Evolutionary conservation across 768 basidiomycete species (phyloP), one percentile per base, ranked within the genome.

Genomic region (Leucosporidium yakuticum): DNA sequence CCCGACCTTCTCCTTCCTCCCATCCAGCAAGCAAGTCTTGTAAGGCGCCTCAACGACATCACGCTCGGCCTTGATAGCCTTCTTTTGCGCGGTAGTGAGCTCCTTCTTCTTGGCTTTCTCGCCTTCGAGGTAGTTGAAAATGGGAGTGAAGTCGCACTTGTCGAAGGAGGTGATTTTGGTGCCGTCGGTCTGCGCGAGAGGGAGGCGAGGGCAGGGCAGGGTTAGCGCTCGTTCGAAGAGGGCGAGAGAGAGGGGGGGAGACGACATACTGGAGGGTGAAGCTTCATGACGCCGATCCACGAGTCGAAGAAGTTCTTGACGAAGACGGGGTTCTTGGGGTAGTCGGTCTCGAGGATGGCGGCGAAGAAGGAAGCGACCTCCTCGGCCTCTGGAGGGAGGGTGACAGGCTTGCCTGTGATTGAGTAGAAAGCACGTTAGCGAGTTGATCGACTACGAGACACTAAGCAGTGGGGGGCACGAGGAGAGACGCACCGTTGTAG

Each of bases 341-440:
- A 94, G 69, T 93, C 90, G 11, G 90, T 90, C 78, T 93, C 92
- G 48, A 98, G 76, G 83, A 98, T 85, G 25, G 92, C 90, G 47
- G 82, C 96, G 75, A 94, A 99, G 80, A 99, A 99, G 12, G 89
- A 88, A 34, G 96, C 95, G 56, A 98, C 95, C 79, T 99, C 96
- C 80, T 99, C 96, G 11, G 94, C 83, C 69, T 88, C 91, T 19
- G 84, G 85, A 27, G 91, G 86, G 44, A 99, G 85, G 74, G 87
- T 83, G 34, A 97, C 83, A 17, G 82, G 77, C 79, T 88, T 85
- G 71, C 91, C 95, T 96, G 73, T 49, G 74, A 39, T 36, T n/a
- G n/a, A n/a, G n/a, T n/a, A n/a, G n/a, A n/a, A 49, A 44, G 23
- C 15, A 27, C 15, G 49, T 17, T 14, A 4, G 44, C 25, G 27